A percentile compares a stretch with the other conserved stretches of the same genome.
Evolutionary conservation across 2,329 filamentous ascomycete genomes (phyloP).

Genomic region (Leptodontidium sp.): DNA sequence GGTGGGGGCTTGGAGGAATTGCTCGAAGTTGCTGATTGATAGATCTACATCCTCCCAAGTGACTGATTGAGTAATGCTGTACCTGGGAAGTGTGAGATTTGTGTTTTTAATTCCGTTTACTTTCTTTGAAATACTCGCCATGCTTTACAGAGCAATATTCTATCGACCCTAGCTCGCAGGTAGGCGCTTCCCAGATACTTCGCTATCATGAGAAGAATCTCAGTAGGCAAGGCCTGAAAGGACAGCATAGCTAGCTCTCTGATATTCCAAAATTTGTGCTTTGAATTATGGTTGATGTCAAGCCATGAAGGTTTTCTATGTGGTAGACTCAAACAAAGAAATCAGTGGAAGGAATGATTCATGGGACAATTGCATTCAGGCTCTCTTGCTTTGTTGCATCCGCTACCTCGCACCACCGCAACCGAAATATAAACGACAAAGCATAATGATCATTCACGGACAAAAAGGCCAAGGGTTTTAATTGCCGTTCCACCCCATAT

Average conservation of each 20-base stretch:
- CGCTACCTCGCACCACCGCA: not conserved
- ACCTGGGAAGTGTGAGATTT: not conserved
- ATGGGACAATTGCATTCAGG: not conserved
- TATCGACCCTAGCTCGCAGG: slow-evolving; percentile 5
- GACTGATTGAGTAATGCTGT: slow-evolving; percentile 13
- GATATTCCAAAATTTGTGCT: not conserved
- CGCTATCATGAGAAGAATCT: slow-evolving; percentile 1
- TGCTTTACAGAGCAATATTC: not conserved
- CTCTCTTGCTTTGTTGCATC: not conserved
- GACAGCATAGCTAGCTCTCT: not conserved
- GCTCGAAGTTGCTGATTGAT: not conserved
- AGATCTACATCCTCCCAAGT: not conserved
- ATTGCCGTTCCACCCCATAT: not conserved
- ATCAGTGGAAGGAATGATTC: not conserved
- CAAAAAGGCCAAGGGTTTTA: not conserved
- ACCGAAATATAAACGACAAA: not conserved
- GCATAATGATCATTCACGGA: not conserved
- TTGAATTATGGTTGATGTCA: not conserved
- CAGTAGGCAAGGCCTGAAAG: not conserved
- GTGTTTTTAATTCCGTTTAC: not conserved
- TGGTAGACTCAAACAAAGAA: not conserved
- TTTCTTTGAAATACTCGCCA: not conserved
- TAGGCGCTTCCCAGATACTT: not conserved
- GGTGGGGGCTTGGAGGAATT: not conserved
- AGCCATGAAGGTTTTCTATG: too few species aligned